Evolutionary conservation across 73 alveolate species (phyloP).

Genomic region (Halteria grandinella): DNA sequence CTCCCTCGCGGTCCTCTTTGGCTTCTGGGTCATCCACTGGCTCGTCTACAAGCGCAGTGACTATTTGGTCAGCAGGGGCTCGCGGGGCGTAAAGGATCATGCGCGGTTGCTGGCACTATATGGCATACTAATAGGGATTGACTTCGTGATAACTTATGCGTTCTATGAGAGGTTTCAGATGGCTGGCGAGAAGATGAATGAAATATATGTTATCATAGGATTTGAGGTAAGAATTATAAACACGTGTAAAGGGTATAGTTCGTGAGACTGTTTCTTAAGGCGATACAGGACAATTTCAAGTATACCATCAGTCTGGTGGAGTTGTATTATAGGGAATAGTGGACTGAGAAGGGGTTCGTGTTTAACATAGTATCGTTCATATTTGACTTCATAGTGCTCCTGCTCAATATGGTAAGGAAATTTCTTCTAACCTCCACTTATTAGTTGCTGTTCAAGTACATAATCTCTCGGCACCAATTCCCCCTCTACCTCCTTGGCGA

Average conservation of each 20-base stretch:
- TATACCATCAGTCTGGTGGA: conserved; percentile 36
- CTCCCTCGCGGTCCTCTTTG: conserved; percentile 13
- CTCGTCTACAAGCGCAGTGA: conserved; percentile 44
- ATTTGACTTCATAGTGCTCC: conserved; percentile 1
- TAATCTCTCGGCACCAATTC: not conserved
- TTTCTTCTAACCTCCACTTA: not conserved
- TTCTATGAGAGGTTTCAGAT: conserved; percentile 11
- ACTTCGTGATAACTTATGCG: conserved; percentile 16
- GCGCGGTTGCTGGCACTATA: not conserved
- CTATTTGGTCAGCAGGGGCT: conserved; percentile 39
- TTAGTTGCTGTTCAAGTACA: conserved; percentile 10
- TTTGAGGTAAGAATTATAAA: conserved; percentile 30
- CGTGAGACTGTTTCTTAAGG: conserved; percentile 1
- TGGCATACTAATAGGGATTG: not conserved
- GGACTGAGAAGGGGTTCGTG: conserved; percentile 49
- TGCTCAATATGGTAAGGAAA: conserved; percentile 25
- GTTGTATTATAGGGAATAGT: conserved; percentile 18
- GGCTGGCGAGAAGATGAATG: conserved; percentile 21
- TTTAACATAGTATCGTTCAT: conserved; percentile 9
- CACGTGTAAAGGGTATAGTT: too few relatives aligned
- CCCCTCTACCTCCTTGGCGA: conserved; percentile 55
- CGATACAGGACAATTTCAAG: conserved; percentile 30
- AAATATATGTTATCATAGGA: conserved; percentile 43
- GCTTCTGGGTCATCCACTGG: conserved; percentile 40
- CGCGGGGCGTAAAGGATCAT: conserved; percentile 29